phyloP scores from a whole-genome alignment of 106 monocot genomes.

The Xerophyta viscosa region DNA sequence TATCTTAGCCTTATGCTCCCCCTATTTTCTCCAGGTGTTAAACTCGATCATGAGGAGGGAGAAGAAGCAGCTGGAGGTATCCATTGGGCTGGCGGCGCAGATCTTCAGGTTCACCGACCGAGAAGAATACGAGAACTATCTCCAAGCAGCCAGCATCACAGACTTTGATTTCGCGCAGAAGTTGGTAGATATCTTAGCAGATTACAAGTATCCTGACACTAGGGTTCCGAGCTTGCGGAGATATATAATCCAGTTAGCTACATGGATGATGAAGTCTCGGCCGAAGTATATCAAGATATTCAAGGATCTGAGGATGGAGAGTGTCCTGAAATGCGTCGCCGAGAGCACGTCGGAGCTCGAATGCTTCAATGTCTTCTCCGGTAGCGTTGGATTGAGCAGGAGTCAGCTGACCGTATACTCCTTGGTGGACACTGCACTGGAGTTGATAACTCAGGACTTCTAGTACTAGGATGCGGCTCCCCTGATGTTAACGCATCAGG shows the following conservation, averaged over 20 bases:
- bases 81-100: constrained; percentile 45
- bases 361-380: constrained; percentile 51
- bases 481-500: no score
- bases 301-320: constrained; percentile 12
- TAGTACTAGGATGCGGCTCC: no score
- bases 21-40: constrained; percentile 31
- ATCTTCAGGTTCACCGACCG: constrained; percentile 30
- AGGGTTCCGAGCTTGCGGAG: constrained; percentile 60
- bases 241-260: constrained; percentile 42
- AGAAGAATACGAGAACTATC: constrained; percentile 19
- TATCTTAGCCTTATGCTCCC: no score
- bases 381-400: constrained; percentile 34
- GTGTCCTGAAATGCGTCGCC: constrained; percentile 23
- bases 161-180: constrained; percentile 21
- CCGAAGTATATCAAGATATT: constrained; percentile 24
- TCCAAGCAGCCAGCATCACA: constrained; percentile 15
- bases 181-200: constrained; percentile 29
- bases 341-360: constrained; percentile 70
- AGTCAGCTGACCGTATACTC: constrained; percentile 19
- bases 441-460: constrained; percentile 8
- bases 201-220: constrained; percentile 24
- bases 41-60: constrained; percentile 23
- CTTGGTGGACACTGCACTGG: constrained; percentile 30
- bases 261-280: constrained; percentile 39
- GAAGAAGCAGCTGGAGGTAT: constrained; percentile 37